These are phyloP conservation scores for Coemansia sp. DNA, from an alignment of 192 early-diverging fungal genomes.

Conservation along the genomic window DNA sequence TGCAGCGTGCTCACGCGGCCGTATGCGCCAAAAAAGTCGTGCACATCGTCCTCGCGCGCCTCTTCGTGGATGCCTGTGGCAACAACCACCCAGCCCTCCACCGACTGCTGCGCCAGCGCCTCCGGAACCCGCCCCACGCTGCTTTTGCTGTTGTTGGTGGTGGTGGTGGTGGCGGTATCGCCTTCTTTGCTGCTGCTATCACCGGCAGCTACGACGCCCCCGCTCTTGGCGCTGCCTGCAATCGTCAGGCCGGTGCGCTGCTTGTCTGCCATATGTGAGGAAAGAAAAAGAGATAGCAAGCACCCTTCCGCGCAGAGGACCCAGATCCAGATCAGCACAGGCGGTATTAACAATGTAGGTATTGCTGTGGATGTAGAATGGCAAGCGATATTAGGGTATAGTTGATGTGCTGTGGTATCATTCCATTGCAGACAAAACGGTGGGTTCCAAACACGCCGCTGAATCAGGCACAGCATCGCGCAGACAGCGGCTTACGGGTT, in stretches of 20 bases:
- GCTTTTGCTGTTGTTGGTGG: neutral
- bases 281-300: too few relatives aligned
- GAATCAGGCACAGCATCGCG: too few relatives aligned
- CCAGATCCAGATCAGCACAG: too few relatives aligned
- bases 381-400: too few relatives aligned
- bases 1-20: constrained; percentile 90
- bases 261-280: constrained; percentile 5
- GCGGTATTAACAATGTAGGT: too few relatives aligned
- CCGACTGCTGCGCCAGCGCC: constrained; percentile 42
- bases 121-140: neutral
- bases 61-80: constrained; percentile 94
- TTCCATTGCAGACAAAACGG: too few relatives aligned
- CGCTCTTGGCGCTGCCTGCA: constrained; percentile 15
- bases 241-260: constrained; percentile 11
- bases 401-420: too few relatives aligned
- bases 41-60: constrained; percentile 86
- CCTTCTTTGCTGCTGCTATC: neutral
- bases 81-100: constrained; percentile 97
- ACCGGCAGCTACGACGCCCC: constrained; percentile 11
- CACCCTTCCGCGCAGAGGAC: too few relatives aligned
- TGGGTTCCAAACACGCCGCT: too few relatives aligned
- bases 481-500: too few relatives aligned
- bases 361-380: too few relatives aligned
- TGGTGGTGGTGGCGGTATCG: neutral
- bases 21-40: constrained; percentile 84